These are phyloP conservation scores for Perkinsus marinus DNA, from an alignment of 169 alveolate genomes.

Conservation along the genomic window DNA sequence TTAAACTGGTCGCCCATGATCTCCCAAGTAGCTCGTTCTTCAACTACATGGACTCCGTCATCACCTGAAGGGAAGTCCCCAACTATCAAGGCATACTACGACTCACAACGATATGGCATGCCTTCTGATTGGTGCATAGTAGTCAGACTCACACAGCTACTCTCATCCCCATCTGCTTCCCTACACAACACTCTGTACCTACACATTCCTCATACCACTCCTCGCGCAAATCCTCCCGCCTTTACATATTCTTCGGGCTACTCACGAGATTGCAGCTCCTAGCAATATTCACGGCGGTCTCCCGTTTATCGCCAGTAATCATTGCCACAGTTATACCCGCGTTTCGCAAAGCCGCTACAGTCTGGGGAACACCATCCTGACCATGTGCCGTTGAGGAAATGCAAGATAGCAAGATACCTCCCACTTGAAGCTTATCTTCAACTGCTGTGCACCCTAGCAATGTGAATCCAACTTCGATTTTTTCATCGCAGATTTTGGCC, in stretches of 20 bases:
- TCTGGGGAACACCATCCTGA: slow-evolving; percentile 86
- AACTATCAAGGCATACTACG: neutral
- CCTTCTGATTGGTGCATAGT: neutral
- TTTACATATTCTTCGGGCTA: neutral
- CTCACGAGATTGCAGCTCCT: neutral
- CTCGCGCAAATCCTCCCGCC: neutral
- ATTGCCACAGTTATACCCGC: slow-evolving; percentile 93
- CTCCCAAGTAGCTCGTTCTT: neutral
- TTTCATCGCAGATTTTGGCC: slow-evolving; percentile 43
- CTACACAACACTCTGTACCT: neutral
- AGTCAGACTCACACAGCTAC: neutral
- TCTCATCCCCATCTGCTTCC: neutral
- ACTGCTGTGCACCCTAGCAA: slow-evolving; percentile 84
- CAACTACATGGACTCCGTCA: neutral
- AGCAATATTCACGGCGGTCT: slow-evolving; percentile 85
- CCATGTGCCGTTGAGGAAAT: slow-evolving; percentile 7
- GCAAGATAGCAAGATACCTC: neutral
- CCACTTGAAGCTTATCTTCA: slow-evolving; percentile 66
- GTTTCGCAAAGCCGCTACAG: slow-evolving; percentile 70
- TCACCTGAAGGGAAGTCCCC: neutral
- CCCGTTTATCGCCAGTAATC: slow-evolving; percentile 91
- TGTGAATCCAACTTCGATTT: slow-evolving; percentile 60
- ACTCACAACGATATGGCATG: neutral
- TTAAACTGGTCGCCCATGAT: neutral
- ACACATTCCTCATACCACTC: neutral